Conservation (phyloP, 164 flowering plant genomes). For the Magnolia kwangsiensis region DNA sequence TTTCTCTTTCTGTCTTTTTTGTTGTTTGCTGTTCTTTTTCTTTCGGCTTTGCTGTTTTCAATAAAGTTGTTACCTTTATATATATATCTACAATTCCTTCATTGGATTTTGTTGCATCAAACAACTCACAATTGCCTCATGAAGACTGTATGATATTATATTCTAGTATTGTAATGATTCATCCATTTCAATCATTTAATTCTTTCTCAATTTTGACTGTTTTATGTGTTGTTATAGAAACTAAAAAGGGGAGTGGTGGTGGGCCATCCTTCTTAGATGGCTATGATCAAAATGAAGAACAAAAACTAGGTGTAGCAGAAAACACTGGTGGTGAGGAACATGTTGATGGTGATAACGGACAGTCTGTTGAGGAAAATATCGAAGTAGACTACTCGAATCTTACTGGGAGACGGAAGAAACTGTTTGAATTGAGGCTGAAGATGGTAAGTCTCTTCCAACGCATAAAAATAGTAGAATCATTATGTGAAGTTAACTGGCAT, state of each 20-base stretch:
- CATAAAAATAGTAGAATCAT: background rate
- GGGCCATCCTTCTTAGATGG: constrained; percentile 1
- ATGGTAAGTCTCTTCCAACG: constrained; percentile 46
- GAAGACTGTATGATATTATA: too few relatives aligned
- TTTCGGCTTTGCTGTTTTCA: too few relatives aligned
- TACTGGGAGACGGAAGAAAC: constrained; percentile 71
- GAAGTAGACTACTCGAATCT: constrained; percentile 46
- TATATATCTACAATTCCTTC: too few relatives aligned
- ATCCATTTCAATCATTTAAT: background rate
- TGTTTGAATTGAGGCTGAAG: constrained; percentile 78
- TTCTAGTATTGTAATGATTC: too few relatives aligned
- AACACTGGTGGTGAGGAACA: constrained; percentile 14
- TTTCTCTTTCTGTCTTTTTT: too few relatives aligned
- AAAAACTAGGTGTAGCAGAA: constrained; percentile 31
- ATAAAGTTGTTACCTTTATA: too few relatives aligned
- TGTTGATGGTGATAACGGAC: constrained; percentile 18
- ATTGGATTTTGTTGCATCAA: too few relatives aligned
- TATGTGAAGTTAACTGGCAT: background rate
- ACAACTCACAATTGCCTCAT: too few relatives aligned
- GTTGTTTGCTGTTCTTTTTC: too few relatives aligned
- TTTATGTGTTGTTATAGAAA: background rate
- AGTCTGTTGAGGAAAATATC: constrained; percentile 25
- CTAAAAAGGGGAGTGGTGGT: background rate
- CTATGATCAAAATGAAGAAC: constrained; percentile 23
- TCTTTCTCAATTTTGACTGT: background rate